phyloP scores from a whole-genome alignment of 2,329 filamentous ascomycete genomes.

The Trichoderma pleuroti region DNA sequence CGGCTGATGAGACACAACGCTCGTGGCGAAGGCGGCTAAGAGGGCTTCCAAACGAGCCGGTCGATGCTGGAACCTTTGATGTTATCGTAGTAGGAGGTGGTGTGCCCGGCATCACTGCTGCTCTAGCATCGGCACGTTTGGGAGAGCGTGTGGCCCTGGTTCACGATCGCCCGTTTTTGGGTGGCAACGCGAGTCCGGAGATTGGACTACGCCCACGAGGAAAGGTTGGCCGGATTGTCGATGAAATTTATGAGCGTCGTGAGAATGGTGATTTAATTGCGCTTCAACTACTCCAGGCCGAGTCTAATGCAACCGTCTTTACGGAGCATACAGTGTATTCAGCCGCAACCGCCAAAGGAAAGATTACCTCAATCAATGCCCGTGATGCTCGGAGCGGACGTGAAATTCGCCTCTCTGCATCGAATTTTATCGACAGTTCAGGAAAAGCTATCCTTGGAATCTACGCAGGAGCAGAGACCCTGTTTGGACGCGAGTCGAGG shows the following conservation, averaged over 20 bases:
- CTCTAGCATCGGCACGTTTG: neutral
- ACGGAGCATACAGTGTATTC: neutral
- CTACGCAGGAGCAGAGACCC: neutral
- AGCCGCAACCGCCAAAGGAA: neutral
- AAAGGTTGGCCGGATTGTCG: neutral
- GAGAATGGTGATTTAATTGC: neutral
- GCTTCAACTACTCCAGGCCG: neutral
- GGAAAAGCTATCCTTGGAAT: conserved; percentile 2
- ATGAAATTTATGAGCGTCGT: conserved; percentile 8
- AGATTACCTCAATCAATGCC: neutral
- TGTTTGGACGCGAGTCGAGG: conserved; percentile 2
- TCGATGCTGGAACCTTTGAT: neutral
- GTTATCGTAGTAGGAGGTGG: neutral
- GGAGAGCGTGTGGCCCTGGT: neutral
- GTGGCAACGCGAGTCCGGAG: conserved; percentile 9
- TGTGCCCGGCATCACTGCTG: neutral
- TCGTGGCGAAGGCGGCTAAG: neutral
- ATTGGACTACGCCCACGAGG: conserved; percentile 4
- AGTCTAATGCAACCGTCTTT: neutral
- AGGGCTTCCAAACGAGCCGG: neutral
- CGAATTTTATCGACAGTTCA: neutral
- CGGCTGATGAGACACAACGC: neutral
- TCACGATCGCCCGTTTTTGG: neutral
- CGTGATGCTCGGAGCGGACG: neutral
- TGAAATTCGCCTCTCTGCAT: neutral